Evolutionary conservation across 257 asterid genomes (phyloP), one percentile per base, ranked within the genome.

Genomic region (Solanum chmielewskii): DNA sequence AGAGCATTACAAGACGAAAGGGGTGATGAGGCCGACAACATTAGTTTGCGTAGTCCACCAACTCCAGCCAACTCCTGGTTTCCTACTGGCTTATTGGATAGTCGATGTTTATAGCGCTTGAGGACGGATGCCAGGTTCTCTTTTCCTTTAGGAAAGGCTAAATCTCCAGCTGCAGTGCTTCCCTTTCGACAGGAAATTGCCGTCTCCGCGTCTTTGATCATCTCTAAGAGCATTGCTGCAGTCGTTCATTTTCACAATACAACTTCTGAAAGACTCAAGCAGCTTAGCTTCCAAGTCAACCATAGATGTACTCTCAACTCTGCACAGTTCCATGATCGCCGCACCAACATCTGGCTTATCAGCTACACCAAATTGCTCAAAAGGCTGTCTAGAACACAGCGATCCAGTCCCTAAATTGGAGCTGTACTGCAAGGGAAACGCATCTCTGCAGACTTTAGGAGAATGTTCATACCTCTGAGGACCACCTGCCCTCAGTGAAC

Each of bases 91-190:
- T 92, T 95, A 41, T 86, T 94, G 14, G 99, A 90, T 90, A 97
- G 87, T 3, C 99, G 94, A 2, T 98, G 98, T 80, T 95, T 97
- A 90, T 97, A 97, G 44, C 99, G 93, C 87, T 97, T 97, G 33
- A 97, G 97, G 37, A 96, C 99, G 0, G 99, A 92, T 21, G 98
- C 95, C 91, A 97, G 87, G 86, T 97, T 97, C 45, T 92, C 96
- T 90, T 97, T 97, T 29, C 99, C 99, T 91, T 92, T 92, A 2
- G 98, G 99, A 62, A 96, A 97, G 62, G 99, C 99, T n/a, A 97
- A 98, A 13, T 96, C 99, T 20, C 99, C 99, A 6, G 99, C 99
- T 42, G 99, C 98, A 37, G 99, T 97, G 66, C 99, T 98, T 37
- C 99, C 99, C 93, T 97, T 97, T 15, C 99, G 93, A 86, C 93